phyloP scores from a whole-genome alignment of 1,284 basidiomycete species.

The Trametes versicolor region DNA sequence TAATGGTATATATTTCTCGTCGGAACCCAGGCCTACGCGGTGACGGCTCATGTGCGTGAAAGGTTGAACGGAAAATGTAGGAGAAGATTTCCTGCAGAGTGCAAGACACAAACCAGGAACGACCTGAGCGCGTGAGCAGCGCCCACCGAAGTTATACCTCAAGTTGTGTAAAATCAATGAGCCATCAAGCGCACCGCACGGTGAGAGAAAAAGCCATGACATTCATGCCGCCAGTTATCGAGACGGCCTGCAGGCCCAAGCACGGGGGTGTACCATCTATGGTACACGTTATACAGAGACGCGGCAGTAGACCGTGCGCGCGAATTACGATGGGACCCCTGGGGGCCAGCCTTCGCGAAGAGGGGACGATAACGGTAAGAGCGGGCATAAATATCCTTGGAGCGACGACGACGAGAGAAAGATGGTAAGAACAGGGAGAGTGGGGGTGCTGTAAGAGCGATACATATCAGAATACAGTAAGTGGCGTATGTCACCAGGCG shows the following conservation, averaged over 20 bases:
- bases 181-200: too few relatives aligned
- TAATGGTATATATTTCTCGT: too few relatives aligned
- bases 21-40: too few relatives aligned
- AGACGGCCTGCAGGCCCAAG: neutral
- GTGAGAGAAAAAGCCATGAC: neutral
- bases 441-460: constrained; percentile 2
- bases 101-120: too few relatives aligned
- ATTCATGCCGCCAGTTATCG: constrained; percentile 5
- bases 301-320: neutral
- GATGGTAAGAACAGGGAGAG: neutral
- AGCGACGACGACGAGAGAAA: neutral
- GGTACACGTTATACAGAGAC: constrained; percentile 4
- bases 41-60: too few relatives aligned
- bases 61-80: too few relatives aligned
- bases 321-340: neutral
- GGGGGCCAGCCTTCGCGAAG: neutral
- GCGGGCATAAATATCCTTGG: constrained; percentile 7
- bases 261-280: neutral
- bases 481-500: neutral
- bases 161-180: too few relatives aligned
- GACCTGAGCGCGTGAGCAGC: too few relatives aligned
- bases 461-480: constrained; percentile 6
- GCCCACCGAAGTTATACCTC: too few relatives aligned
- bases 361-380: neutral
- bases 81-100: too few relatives aligned